Base-by-base conservation (phyloP, 2,329 filamentous ascomycete genomes). In the Pseudogymnoascus sp. region DNA sequence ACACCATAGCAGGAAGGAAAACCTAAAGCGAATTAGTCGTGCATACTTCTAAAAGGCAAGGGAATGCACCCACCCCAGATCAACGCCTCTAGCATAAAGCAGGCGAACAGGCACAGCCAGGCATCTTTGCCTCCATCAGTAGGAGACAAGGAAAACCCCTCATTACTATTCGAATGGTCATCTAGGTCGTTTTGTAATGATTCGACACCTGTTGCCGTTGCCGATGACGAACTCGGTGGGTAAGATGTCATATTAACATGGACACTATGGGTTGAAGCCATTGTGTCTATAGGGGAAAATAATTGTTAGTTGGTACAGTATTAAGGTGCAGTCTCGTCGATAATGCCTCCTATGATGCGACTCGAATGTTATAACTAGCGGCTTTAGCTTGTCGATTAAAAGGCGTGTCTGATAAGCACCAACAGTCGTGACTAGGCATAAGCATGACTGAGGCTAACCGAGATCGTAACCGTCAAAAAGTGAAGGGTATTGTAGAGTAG, bases 41-140 rank as follows among this genome's bases (percentile, higher is more conserved):
- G 6, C 25, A 43, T n/a, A 53, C 28, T 9, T 30, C 20, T 43
- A 8, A 25, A 64, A 60, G 64, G 58, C 59, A 36, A 30, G 53
- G 60, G 12, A 30, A 61, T 67, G 61, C 63, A 78, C 30, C 78
- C 63, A 78, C 30, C 78, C 78, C 77, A 82, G 25, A 80, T 73
- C 25, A 80, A 70, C 12, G 76, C 72, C 60, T 83, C 79, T 6
- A 82, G 72, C 60, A 79, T 70, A 63, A 79, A 81, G 65, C 77
- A 78, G 2, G 72, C 74, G 69, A 28, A n/a, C 7, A 47, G 41
- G 14, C 20, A 47, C 14, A 81, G 67, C 74, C 77, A 80, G 4
- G 80, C 78, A 39, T 75, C 73, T 65, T 72, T 77, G 1, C 78
- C 79, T 5, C 71, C 67, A 64, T 81, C 79, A 36, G 28, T 20